These are phyloP conservation scores for Scheffersomyces parashehatae DNA, from an alignment of 1,139 yeast genomes.

Conservation along the genomic window DNA sequence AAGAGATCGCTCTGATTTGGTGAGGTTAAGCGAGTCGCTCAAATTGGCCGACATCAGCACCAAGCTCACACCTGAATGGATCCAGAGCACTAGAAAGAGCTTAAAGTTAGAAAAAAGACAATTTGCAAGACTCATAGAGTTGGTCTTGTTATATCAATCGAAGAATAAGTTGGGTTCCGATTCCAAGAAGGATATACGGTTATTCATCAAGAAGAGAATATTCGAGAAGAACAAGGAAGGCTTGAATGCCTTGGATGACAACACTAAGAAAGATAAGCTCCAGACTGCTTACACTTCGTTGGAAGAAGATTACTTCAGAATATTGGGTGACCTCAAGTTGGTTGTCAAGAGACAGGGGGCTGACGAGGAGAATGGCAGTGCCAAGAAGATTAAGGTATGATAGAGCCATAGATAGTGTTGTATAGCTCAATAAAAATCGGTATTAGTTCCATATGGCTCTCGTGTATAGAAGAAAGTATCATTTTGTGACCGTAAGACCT, in stretches of 20 bases:
- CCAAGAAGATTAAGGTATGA: constrained; percentile 2
- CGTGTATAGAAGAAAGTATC: no score
- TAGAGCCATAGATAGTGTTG: neutral
- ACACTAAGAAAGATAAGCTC: constrained; percentile 64
- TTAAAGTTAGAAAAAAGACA: constrained; percentile 78
- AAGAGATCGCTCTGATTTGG: constrained; percentile 79
- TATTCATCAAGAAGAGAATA: constrained; percentile 69
- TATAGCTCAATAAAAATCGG: neutral
- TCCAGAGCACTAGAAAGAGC: constrained; percentile 29
- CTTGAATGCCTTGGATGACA: constrained; percentile 60
- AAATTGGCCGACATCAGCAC: constrained; percentile 24
- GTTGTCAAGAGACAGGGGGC: constrained; percentile 12
- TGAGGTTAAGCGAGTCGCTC: constrained; percentile 38
- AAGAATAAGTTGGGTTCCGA: constrained; percentile 26
- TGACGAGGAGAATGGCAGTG: constrained; percentile 3
- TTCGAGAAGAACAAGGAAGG: constrained; percentile 81
- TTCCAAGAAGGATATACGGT: constrained; percentile 45
- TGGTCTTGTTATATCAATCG: constrained; percentile 58
- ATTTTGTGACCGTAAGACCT: no score
- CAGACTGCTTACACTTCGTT: constrained; percentile 73
- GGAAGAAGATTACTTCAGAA: constrained; percentile 67
- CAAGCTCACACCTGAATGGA: constrained; percentile 43
- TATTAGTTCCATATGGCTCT: neutral
- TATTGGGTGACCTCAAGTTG: constrained; percentile 41
- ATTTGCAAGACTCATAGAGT: constrained; percentile 73